phyloP scores from a whole-genome alignment of 1,139 yeast genomes.

The Trichomonascaceae sp. region DNA sequence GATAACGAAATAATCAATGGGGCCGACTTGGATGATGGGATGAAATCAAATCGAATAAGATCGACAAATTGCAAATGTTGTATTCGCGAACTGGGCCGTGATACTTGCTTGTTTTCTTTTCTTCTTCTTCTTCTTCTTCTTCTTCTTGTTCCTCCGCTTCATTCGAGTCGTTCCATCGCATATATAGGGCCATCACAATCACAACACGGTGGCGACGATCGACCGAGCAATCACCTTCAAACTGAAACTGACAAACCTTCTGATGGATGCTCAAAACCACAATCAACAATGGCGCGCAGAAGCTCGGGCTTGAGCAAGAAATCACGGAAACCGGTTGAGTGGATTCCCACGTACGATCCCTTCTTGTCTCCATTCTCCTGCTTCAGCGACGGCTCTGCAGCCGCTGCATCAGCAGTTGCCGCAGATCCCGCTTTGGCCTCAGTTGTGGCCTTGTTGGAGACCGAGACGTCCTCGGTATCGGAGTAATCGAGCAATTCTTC shows the following conservation, averaged over 20 bases:
- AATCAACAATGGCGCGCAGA: conserved; percentile 93
- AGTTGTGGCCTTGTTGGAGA: conserved; percentile 45
- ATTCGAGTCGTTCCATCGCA: too few species aligned
- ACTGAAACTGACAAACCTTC: conserved; percentile 56
- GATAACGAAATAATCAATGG: too few species aligned
- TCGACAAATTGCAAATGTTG: too few species aligned
- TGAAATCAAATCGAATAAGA: neutral
- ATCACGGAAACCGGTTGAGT: conserved; percentile 97
- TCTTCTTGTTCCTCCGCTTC: too few species aligned
- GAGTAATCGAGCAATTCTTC: conserved; percentile 98
- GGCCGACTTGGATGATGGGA: neutral
- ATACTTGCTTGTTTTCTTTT: too few species aligned
- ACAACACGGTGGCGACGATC: too few species aligned
- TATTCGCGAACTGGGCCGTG: too few species aligned
- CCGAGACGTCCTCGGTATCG: conserved; percentile 91
- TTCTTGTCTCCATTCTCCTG: conserved; percentile 62
- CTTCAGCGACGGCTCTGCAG: conserved; percentile 21
- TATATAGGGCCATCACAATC: too few species aligned
- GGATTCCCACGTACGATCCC: conserved; percentile 96
- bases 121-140: too few species aligned
- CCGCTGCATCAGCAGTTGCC: conserved; percentile 15
- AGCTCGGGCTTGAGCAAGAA: conserved; percentile 92
- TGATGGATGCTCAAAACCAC: conserved; percentile 99
- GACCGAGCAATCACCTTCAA: neutral
- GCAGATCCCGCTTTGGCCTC: conserved; percentile 24